Evolutionary conservation across 768 basidiomycete species (phyloP).

Genomic region (Termitomyces sp.): DNA sequence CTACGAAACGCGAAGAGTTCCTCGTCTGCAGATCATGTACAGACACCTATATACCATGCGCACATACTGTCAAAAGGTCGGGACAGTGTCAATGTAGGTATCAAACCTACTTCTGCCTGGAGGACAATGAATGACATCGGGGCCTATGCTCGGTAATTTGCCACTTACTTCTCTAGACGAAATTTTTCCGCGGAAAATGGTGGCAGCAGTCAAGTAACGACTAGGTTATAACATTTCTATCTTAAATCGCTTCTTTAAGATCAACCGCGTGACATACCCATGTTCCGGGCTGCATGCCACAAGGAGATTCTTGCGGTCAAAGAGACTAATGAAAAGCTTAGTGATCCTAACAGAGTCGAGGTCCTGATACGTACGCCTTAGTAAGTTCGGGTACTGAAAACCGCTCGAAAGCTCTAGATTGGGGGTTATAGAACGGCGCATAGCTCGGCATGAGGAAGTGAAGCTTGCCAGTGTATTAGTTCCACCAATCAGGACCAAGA

Average conservation of each 20-base stretch:
- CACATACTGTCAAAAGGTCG: neutral
- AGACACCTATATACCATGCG: slow-evolving; percentile 41
- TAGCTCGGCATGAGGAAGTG: slow-evolving; percentile 97
- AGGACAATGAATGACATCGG: slow-evolving; percentile 29
- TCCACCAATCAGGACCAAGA: neutral
- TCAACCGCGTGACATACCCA: slow-evolving; percentile 39
- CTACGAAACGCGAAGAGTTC: slow-evolving; percentile 72
- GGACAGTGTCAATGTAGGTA: neutral
- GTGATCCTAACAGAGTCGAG: neutral
- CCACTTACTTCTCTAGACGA: slow-evolving; percentile 71
- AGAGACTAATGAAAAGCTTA: slow-evolving; percentile 42
- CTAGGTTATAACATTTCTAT: neutral
- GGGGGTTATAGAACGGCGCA: slow-evolving; percentile 78
- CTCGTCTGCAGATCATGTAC: slow-evolving; percentile 71
- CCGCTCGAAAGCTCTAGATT: slow-evolving; percentile 53
- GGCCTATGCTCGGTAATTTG: slow-evolving; percentile 14
- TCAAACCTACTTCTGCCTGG: slow-evolving; percentile 46
- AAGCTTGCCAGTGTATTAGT: slow-evolving; percentile 39
- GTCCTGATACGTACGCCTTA: slow-evolving; percentile 45
- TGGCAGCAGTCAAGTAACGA: slow-evolving; percentile 69
- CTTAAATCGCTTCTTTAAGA: neutral
- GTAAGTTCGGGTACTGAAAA: slow-evolving; percentile 66
- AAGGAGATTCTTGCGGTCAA: slow-evolving; percentile 74
- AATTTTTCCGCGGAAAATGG: slow-evolving; percentile 81
- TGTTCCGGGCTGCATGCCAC: slow-evolving; percentile 79